Evolutionary conservation across 345 rosid genomes (phyloP).

Genomic region (Cardiospermum halicacabum): DNA sequence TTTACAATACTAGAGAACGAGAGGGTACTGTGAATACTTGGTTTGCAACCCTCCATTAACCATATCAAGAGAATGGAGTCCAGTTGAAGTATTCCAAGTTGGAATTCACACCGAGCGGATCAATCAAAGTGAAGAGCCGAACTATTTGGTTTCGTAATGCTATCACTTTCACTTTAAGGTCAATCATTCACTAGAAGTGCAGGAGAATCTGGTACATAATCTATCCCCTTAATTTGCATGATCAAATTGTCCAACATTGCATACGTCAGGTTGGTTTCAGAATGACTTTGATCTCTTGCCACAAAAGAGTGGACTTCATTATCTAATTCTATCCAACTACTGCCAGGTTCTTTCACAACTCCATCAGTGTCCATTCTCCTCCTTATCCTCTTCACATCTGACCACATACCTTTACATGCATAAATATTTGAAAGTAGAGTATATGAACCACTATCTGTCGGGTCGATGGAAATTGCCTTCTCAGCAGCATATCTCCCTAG

Average conservation of each 20-base stretch:
- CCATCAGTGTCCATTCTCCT: constrained; percentile 55
- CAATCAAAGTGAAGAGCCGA: neutral
- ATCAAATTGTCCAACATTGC: constrained; percentile 40
- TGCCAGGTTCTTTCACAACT: constrained; percentile 65
- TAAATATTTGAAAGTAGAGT: constrained; percentile 55
- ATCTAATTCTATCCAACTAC: constrained; percentile 58
- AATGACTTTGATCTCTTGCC: constrained; percentile 50
- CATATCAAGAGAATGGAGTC: neutral
- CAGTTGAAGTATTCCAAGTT: neutral
- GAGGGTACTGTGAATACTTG: neutral
- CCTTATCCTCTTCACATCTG: constrained; percentile 55
- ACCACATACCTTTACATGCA: constrained; percentile 76
- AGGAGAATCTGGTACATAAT: constrained; percentile 21
- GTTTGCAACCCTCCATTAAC: neutral
- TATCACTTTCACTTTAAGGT: neutral
- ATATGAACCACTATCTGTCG: constrained; percentile 61
- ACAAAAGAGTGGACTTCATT: constrained; percentile 44
- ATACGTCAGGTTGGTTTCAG: constrained; percentile 30
- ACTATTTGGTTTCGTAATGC: neutral
- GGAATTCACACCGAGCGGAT: neutral
- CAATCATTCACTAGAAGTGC: constrained; percentile 16
- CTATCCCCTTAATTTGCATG: constrained; percentile 38
- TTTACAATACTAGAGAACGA: too few relatives aligned
- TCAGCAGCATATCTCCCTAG: constrained; percentile 60
- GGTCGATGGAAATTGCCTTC: constrained; percentile 58